Conservation (phyloP, 371 early-diverging fungal species). For the Haplosporangium sp. region DNA sequence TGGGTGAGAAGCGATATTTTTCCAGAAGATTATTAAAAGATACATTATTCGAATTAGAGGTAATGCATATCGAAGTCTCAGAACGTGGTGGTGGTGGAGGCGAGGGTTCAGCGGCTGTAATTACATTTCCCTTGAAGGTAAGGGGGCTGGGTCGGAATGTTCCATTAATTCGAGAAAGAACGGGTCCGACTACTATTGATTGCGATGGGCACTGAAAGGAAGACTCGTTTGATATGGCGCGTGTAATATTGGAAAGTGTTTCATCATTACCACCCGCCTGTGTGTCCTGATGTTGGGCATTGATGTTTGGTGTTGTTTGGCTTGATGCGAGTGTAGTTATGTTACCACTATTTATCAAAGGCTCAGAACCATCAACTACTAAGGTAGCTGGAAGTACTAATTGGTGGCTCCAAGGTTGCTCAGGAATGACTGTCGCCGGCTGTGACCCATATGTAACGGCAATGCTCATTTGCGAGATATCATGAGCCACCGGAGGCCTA, state of each 20-base stretch:
- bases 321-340: neutral
- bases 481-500: neutral
- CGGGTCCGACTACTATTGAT: neutral
- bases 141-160: conserved; percentile 10
- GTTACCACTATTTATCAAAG: neutral
- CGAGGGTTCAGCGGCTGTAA: conserved; percentile 3
- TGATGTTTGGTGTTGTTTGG: neutral
- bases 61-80: neutral
- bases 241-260: neutral
- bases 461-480: neutral
- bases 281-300: neutral
- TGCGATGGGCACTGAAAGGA: neutral
- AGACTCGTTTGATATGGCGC: neutral
- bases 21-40: neutral
- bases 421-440: neutral
- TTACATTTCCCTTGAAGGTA: conserved; percentile 10
- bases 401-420: neutral
- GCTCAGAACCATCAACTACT: neutral
- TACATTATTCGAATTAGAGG: neutral
- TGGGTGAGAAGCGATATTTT: neutral
- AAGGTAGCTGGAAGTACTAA: neutral
- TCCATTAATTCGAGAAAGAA: neutral
- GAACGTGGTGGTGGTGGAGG: neutral
- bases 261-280: neutral
- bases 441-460: neutral